Evolutionary conservation across 805 yeast species (phyloP).

Genomic region (Wickerhamomyces chambardii): DNA sequence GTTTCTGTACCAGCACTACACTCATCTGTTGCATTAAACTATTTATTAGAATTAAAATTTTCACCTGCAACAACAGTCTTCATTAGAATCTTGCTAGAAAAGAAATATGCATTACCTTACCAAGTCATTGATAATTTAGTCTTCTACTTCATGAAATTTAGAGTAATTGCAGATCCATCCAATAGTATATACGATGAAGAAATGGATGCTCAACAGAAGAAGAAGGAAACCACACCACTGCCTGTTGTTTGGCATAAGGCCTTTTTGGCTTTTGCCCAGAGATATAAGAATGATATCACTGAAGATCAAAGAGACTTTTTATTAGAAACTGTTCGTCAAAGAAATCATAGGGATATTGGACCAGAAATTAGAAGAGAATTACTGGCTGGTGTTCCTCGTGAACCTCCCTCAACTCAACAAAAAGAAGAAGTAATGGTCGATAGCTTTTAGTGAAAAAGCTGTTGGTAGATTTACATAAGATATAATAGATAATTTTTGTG

Average conservation of each 20-base stretch:
- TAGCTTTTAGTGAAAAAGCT: slow-evolving; percentile 11
- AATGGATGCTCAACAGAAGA: slow-evolving; percentile 30
- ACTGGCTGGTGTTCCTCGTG: slow-evolving; percentile 74
- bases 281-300: slow-evolving; percentile 96
- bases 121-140: slow-evolving; percentile 94
- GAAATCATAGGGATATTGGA: slow-evolving; percentile 82
- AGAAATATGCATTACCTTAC: slow-evolving; percentile 94
- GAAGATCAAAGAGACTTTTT: slow-evolving; percentile 96
- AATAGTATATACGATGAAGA: no score
- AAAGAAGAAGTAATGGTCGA: slow-evolving; percentile 23
- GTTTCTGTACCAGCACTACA: slow-evolving; percentile 92
- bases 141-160: slow-evolving; percentile 86
- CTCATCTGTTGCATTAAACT: slow-evolving; percentile 90
- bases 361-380: slow-evolving; percentile 94
- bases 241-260: slow-evolving; percentile 99
- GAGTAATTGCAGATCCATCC: slow-evolving; percentile 47
- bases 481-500: no score
- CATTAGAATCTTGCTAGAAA: slow-evolving; percentile 82
- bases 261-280: slow-evolving; percentile 86
- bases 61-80: slow-evolving; percentile 86
- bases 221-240: slow-evolving; percentile 37
- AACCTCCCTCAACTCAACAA: slow-evolving; percentile 14
- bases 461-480: no score
- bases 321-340: slow-evolving; percentile 82
- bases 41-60: slow-evolving; percentile 74